A percentile compares a stretch with the other conserved stretches of the same genome.
These are phyloP conservation scores for Oxyria digyna DNA, from an alignment of 148 eudicot species.

Conservation along the genomic window DNA sequence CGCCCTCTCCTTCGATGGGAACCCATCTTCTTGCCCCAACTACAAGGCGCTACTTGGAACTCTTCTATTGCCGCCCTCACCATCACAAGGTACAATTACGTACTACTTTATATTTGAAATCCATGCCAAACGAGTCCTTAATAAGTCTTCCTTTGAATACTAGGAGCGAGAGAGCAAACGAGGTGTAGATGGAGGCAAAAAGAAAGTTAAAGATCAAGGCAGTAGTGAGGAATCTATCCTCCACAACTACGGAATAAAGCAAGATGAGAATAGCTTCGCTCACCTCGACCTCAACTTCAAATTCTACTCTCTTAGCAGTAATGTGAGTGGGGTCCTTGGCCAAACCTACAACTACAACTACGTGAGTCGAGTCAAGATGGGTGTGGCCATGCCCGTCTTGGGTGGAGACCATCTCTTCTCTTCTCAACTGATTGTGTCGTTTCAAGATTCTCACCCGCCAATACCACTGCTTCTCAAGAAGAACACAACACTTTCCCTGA, in stretches of 20 bases:
- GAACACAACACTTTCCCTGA: background rate
- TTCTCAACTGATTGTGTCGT: slow-evolving; percentile 3
- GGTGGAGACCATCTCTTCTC: slow-evolving; percentile 4
- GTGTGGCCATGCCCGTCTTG: slow-evolving; percentile 1
- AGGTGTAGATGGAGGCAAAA: background rate
- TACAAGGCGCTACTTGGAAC: slow-evolving; percentile 15
- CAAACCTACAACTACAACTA: background rate
- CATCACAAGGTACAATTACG: too few species aligned
- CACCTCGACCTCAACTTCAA: slow-evolving; percentile 6
- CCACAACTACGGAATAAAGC: slow-evolving; percentile 3
- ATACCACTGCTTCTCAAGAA: too few species aligned
- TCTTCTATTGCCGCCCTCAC: slow-evolving; percentile 1
- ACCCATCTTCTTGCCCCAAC: slow-evolving; percentile 13
- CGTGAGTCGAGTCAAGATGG: slow-evolving; percentile 9
- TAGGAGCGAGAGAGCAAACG: background rate
- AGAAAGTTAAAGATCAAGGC: slow-evolving; percentile 9
- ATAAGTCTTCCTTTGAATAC: too few species aligned
- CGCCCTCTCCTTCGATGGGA: slow-evolving; percentile 18
- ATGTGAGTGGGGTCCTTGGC: slow-evolving; percentile 4
- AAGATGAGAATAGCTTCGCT: background rate
- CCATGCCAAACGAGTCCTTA: too few species aligned
- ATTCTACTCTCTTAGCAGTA: background rate
- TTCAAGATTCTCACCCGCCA: background rate
- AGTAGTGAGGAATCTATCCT: slow-evolving; percentile 3
- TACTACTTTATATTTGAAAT: too few species aligned